Base-by-base conservation (phyloP, 2,329 filamentous ascomycete species). In the Exserohilum rostratum region DNA sequence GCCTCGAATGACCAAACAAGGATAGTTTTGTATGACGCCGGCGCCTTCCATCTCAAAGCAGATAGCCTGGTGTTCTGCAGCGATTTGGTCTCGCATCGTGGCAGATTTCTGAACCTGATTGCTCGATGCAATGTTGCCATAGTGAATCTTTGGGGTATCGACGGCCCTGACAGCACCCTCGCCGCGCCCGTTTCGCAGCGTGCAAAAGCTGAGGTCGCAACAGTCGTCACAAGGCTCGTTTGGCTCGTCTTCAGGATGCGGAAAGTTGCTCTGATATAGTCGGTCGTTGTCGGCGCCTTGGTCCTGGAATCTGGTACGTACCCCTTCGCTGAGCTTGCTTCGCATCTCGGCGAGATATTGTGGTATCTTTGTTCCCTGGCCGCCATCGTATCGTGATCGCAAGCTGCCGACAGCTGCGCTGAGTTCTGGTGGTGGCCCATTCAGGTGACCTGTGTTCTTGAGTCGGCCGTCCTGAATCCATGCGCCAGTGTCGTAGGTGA, bases 11-110 rank as follows among this genome's bases (percentile, higher is more conserved):
- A 64, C 62, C 7, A 67, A 12, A 45, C 57, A 64, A 6, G 62
- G 55, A 52, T 54, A 46, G 15, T 57, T 35, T 6, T 61, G 17
- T 38, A 61, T 44, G 9, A 63, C 46, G 3, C 60, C 62, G 29
- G 60, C 62, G 30, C 52, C 62, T 42, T 63, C 64, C 62, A 67
- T 67, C 50, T 67, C 60, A 42, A 67, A 65, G 40, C 58, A 67
- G 7, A 65, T 54, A 1, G 40, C 60, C 11, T 59, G 42, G n/a
- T 57, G 50, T 25, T 62, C 58, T 45, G n/a, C n/a, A 7, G 55
- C 34, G n/a, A 67, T 12, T 31, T 50, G 57, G 46, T 61, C 51
- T 20, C 58, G 45, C 18, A 57, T 48, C 1, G 7, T 2, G 15
- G 60, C 62, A 10, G 46, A 55, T 40, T 55, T 65, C 43, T 58